Evolutionary conservation across 176 grass and related monocot species (phyloP), one percentile per base, ranked within the genome.

Genomic region (Triticum timopheevii): DNA sequence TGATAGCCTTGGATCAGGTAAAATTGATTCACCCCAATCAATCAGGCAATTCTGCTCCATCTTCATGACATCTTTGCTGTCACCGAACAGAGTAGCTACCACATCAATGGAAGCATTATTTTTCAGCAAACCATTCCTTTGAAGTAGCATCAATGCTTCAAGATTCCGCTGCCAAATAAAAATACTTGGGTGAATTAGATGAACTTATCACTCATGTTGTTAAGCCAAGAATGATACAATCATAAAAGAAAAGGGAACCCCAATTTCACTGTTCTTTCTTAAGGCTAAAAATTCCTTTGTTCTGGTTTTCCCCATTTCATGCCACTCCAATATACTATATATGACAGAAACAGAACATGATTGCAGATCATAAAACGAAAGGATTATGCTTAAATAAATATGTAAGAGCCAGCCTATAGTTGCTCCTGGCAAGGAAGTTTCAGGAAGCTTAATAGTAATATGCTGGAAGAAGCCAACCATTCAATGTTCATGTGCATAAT

Each of bases 141-240:
- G 90, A 42, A 98, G 93, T 35, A 94, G 90, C 93, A 98, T 95
- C 71, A 98, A 67, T 65, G 96, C 93, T 92, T 98, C 96, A 89
- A 93, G 93, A 81, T 98, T 98, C 13, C 90, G 86, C 96, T 98
- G 93, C 39, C 83, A 90, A 87, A 87, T 84, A 25, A 92, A 90
- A 90, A 79, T 76, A 25, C 8, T 76, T 61, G 62, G 16, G 61
- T 65, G 20, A 72, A 83, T 87, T 24, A 73, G 12, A 38, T 61
- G 28, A 77, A 38, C 16, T 30, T 56, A 25, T 69, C 24, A 77
- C 78, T 52, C 28, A 66, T 67, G 33, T 35, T 63, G 40, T 52
- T 24, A 80, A 83, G 36, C 35, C 30, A 65, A 79, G 89, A 84
- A 79, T 56, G 33, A 33, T 5, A 70, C 50, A 39, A 7, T 58